These are phyloP conservation scores for Lasiosphaeriaceae sp. DNA, from an alignment of 495 filamentous ascomycete species.

Conservation along the genomic window DNA sequence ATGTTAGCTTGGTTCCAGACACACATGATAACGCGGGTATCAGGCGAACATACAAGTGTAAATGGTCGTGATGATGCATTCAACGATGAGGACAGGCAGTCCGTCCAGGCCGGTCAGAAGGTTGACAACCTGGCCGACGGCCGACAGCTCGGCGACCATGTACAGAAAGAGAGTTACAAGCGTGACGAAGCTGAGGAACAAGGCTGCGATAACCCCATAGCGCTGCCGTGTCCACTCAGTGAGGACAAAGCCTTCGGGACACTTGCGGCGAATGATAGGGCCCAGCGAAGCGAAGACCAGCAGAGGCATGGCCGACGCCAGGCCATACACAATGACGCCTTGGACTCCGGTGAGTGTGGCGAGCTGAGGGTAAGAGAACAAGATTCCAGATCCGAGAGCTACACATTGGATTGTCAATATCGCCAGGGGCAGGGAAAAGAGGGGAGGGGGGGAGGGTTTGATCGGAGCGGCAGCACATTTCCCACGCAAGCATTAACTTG, in stretches of 20 bases:
- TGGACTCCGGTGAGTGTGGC: slow-evolving; percentile 74
- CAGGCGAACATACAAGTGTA: slow-evolving; percentile 61
- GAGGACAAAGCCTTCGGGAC: slow-evolving; percentile 71
- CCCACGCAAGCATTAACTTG: slow-evolving; percentile 95
- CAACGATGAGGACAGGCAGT: slow-evolving; percentile 67
- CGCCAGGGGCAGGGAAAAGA: slow-evolving; percentile 17
- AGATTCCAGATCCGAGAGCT: slow-evolving; percentile 75
- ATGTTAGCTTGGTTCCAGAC: slow-evolving; percentile 9
- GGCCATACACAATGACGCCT: slow-evolving; percentile 66
- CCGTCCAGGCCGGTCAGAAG: slow-evolving; percentile 68
- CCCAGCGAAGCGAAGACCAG: slow-evolving; percentile 64
- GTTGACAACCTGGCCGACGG: slow-evolving; percentile 67
- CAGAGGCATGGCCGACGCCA: slow-evolving; percentile 63
- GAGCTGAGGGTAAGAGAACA: slow-evolving; percentile 76
- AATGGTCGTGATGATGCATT: slow-evolving; percentile 67
- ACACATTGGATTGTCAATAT: slow-evolving; percentile 26
- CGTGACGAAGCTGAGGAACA: slow-evolving; percentile 67
- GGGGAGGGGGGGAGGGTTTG: slow-evolving; percentile 23
- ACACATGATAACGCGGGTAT: not conserved
- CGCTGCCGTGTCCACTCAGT: slow-evolving; percentile 76
- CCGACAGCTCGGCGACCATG: slow-evolving; percentile 75
- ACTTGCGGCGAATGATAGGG: slow-evolving; percentile 68
- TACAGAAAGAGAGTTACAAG: slow-evolving; percentile 76
- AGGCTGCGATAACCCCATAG: slow-evolving; percentile 59
- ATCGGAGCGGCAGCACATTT: slow-evolving; percentile 80